Conservation (phyloP, 1,139 yeast genomes). For the Ogataea hybrid region DNA sequence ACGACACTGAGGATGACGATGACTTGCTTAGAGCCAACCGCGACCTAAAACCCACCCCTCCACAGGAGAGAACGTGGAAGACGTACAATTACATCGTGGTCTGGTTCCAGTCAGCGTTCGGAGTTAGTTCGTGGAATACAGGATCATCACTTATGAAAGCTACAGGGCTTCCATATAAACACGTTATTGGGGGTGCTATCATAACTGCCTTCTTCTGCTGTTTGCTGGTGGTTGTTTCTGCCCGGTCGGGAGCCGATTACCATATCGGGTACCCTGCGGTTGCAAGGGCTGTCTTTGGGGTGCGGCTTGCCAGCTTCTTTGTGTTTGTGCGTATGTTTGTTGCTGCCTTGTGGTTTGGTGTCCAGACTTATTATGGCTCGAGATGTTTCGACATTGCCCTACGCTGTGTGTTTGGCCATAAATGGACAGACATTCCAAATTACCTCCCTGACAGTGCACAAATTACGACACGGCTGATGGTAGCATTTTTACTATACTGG, state of each 20-base stretch:
- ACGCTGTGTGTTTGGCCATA: constrained; percentile 16
- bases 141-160: constrained; percentile 24
- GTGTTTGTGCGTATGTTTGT: constrained; percentile 41
- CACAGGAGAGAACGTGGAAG: constrained; percentile 28
- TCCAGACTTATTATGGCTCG: constrained; percentile 24
- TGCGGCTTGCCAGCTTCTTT: constrained; percentile 38
- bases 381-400: constrained; percentile 17
- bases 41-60: constrained; percentile 30
- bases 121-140: constrained; percentile 36
- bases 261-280: constrained; percentile 26
- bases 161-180: constrained; percentile 20
- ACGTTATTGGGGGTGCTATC: constrained; percentile 23
- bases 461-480: constrained; percentile 39
- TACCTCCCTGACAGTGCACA: constrained; percentile 33
- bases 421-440: constrained; percentile 21
- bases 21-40: constrained; percentile 26
- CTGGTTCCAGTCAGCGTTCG: constrained; percentile 28
- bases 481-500: constrained; percentile 45
- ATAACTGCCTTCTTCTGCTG: constrained; percentile 20
- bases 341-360: constrained; percentile 41
- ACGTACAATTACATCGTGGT: constrained; percentile 24
- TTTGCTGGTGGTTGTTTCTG: constrained; percentile 20
- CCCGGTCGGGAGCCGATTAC: constrained; percentile 25
- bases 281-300: constrained; percentile 23
- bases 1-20: constrained; percentile 15